phyloP scores from a whole-genome alignment of 306 rosid species.

The Mimosa bimucronata region DNA sequence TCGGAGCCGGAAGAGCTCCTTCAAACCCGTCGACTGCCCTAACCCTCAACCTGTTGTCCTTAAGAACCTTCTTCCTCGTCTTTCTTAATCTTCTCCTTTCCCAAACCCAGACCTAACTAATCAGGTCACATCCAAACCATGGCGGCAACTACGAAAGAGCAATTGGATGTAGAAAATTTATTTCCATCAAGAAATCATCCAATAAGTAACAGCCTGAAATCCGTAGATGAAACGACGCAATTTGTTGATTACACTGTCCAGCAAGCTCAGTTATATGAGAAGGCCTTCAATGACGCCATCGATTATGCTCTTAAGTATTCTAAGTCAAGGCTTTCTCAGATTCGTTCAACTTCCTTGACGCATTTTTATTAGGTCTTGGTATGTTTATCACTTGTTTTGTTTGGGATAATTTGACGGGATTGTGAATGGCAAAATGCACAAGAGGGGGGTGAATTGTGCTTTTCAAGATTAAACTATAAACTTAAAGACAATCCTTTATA shows the following conservation, averaged over 20 bases:
- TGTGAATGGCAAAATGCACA: too few relatives aligned
- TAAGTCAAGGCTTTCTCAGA: conserved; percentile 66
- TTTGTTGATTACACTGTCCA: conserved; percentile 66
- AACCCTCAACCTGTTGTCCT: too few relatives aligned
- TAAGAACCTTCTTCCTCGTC: too few relatives aligned
- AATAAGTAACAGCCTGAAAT: conserved; percentile 28
- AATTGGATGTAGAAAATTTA: conserved; percentile 42
- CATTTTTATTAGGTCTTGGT: conserved; percentile 70
- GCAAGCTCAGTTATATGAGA: conserved; percentile 70
- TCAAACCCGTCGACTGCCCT: too few relatives aligned
- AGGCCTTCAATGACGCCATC: conserved; percentile 51
- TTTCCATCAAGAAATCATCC: conserved; percentile 26
- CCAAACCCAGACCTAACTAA: too few relatives aligned
- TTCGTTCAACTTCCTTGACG: conserved; percentile 72
- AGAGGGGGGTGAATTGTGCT: too few relatives aligned
- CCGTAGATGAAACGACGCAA: conserved; percentile 49
- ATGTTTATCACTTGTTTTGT: conserved; percentile 15
- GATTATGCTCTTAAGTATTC: conserved; percentile 66
- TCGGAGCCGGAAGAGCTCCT: too few relatives aligned
- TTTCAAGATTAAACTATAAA: too few relatives aligned
- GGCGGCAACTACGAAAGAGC: conserved; percentile 53
- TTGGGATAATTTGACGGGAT: conserved; percentile 26
- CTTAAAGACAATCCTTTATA: too few relatives aligned
- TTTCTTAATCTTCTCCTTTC: too few relatives aligned
- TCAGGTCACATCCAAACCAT: conserved; percentile 31